Conservation (phyloP, 306 rosid genomes). For the Betula pendula region DNA sequence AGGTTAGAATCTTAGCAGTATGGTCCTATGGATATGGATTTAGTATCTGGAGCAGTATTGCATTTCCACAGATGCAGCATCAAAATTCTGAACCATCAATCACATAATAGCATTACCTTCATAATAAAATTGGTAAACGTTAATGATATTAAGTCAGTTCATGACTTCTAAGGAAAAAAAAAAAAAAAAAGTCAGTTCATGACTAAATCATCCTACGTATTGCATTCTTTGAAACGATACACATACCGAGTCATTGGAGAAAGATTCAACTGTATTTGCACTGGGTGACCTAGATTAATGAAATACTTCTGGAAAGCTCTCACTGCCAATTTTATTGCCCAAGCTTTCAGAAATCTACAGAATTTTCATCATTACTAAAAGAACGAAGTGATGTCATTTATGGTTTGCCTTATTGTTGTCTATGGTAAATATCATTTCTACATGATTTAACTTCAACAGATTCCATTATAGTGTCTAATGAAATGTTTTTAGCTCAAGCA, state of each 20-base stretch:
- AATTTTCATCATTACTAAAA: too few species aligned
- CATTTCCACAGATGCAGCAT: neutral
- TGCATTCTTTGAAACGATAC: slow-evolving; percentile 2
- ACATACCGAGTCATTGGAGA: neutral
- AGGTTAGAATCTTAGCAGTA: neutral
- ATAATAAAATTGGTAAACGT: neutral
- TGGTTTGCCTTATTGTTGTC: too few species aligned
- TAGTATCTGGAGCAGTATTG: neutral
- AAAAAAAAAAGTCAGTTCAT: neutral
- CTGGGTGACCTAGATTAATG: too few species aligned
- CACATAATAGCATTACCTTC: neutral
- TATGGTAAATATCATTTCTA: neutral
- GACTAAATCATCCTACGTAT: neutral
- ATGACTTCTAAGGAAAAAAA: too few species aligned
- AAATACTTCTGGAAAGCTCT: too few species aligned
- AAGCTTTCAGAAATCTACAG: too few species aligned
- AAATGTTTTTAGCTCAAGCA: neutral
- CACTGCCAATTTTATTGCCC: too few species aligned
- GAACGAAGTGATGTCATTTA: too few species aligned
- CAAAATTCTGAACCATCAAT: neutral
- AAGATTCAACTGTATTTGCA: neutral
- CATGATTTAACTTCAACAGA: neutral
- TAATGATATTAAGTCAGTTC: neutral
- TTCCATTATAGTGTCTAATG: neutral
- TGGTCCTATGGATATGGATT: neutral